Evolutionary conservation across 1,139 yeast genomes (phyloP), one percentile per base, ranked within the genome.

Genomic region (Blastobotrys indianensis): DNA sequence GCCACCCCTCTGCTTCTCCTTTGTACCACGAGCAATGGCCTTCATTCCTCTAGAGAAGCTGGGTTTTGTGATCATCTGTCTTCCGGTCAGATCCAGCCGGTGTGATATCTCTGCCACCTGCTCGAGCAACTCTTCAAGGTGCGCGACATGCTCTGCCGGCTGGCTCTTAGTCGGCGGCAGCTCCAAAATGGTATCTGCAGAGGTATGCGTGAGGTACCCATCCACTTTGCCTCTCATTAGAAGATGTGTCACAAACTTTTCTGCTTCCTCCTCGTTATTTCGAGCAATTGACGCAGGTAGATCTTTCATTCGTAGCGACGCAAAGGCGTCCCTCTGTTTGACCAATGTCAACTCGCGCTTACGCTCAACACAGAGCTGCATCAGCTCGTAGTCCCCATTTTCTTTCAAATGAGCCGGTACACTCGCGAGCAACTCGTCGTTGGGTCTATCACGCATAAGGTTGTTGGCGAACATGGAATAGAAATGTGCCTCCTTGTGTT

Each of bases 301-400:
- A n/a, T 36, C 16, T 3, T 25, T 11, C 29, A 42, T 32, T 9
- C 33, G 40, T 32, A 37, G 17, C 16, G 45, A 42, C 8, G 15
- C 15, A 32, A 42, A 42, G 10, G 32, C 41, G 9, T 37, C 12
- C 9, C 20, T 20, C 16, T 42, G 45, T 7, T 12, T 12, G 8
- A 13, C 5, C 23, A 41, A 34, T 25, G 13, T 11, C 20, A 36
- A 20, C 28, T 41, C 45, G 2, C 17, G 10, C 10, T 28, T n/a
- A 34, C 40, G 40, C 11, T 41, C 20, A 11, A 30, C 4, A 30
- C 45, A 41, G 13, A 12, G 8, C 31, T 23, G 36, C 8, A 39
- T 28, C n/a, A 39, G 13, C 12, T 32, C 32, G 23, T 31, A 23
- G 13, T 37, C 40, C 4, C 11, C 20, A 20, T 37, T 20, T 20